phyloP scores from a whole-genome alignment of 352 stramenopile species.

The Achlya hypogyna region DNA sequence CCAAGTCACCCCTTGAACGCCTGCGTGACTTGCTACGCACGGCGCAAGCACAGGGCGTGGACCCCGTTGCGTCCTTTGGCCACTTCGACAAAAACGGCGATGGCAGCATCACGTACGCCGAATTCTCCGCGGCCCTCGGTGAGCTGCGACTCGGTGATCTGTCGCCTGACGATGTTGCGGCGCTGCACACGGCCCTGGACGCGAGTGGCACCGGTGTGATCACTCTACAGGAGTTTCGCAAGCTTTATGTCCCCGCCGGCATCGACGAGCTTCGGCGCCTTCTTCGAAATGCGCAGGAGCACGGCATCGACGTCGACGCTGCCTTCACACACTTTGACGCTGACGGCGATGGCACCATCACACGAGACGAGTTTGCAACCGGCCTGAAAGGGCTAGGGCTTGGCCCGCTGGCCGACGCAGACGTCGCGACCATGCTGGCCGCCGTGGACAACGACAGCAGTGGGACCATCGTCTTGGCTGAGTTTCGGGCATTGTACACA shows the following conservation, averaged over 20 bases:
- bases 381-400: slow-evolving; percentile 43
- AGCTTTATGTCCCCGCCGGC: slow-evolving; percentile 29
- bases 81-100: slow-evolving; percentile 55
- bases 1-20: slow-evolving; percentile 25
- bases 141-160: slow-evolving; percentile 38
- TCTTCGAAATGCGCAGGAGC: slow-evolving; percentile 24
- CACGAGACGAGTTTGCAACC: slow-evolving; percentile 37
- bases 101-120: slow-evolving; percentile 9
- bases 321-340: slow-evolving; percentile 52
- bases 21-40: slow-evolving; percentile 40
- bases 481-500: slow-evolving; percentile 37
- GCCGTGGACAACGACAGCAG: slow-evolving; percentile 45
- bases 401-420: slow-evolving; percentile 29
- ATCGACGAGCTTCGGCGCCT: slow-evolving; percentile 24
- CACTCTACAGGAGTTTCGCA: slow-evolving; percentile 44
- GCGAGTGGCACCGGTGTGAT: slow-evolving; percentile 42
- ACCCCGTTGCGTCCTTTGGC: slow-evolving; percentile 44
- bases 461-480: slow-evolving; percentile 42
- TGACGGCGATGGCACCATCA: slow-evolving; percentile 41
- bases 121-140: slow-evolving; percentile 33
- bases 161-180: slow-evolving; percentile 32
- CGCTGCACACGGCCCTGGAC: slow-evolving; percentile 35
- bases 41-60: slow-evolving; percentile 37
- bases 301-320: slow-evolving; percentile 28
- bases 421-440: slow-evolving; percentile 30